Evolutionary conservation across 331 rosid genomes (phyloP), one percentile per base, ranked within the genome.

Genomic region (Telfairia occidentalis): DNA sequence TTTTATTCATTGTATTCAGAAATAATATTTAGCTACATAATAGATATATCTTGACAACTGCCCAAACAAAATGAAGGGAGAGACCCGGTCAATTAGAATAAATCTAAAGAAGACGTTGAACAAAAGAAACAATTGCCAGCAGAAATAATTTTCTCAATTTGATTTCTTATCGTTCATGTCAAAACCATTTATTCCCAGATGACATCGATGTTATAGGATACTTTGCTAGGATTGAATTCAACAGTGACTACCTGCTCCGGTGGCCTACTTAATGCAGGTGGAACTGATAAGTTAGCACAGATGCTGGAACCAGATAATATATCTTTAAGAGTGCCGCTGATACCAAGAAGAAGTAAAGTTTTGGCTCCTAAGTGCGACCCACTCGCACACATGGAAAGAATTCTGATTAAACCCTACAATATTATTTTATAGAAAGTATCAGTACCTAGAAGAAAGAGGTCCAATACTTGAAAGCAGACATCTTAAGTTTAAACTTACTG

Each of bases 371-470:
- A 85, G 15, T 92, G 97, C 5, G 98, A 93, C 48, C 98, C 98
- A 76, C 98, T 93, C 42, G 98, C 93, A 64, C 98, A 93, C 48
- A 92, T 89, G 81, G 98, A 90, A 79, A 93, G 96, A 60, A 93
- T 90, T 73, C 98, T 92, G 45, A 93, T 90, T 77, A 93, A 86
- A 32, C 97, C 98, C 98, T 93, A 96, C 80, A 84, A 57, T 15
- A 23, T 32, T 71, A 15, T 48, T 6, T 43, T 43, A 19, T n/a
- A 26, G 6, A 11, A 5, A 29, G 21, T 69, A 52, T 52, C 58
- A 52, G 58, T 19, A 58, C 26, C 50, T 50, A 13, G 57, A 52
- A 19, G 26, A 52, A 18, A 52, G 19, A 6, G 26, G 1, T 52
- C 23, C 23, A n/a, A 52, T 18, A 52, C 9, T 18, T 52, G 58